A percentile compares a stretch with the other conserved stretches of the same genome.
phyloP scores from a whole-genome alignment of 2,329 filamentous ascomycete genomes.

The Phialophora chinensis region DNA sequence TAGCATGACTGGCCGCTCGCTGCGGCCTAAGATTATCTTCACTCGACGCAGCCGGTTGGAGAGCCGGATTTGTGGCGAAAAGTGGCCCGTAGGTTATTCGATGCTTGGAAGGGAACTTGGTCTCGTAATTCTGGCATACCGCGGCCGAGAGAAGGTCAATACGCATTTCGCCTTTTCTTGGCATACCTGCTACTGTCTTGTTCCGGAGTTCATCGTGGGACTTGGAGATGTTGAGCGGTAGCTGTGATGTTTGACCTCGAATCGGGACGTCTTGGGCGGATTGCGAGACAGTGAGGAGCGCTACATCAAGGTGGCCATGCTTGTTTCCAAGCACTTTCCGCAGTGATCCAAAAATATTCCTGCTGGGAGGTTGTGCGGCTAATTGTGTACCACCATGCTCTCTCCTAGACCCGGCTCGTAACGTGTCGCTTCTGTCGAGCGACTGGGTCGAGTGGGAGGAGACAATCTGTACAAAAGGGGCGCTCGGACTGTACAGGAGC shows the following conservation, averaged over 20 bases:
- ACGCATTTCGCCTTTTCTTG: constrained; percentile 61
- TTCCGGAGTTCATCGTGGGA: constrained; percentile 53
- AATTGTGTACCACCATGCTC: constrained; percentile 22
- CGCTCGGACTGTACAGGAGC: constrained; percentile 79
- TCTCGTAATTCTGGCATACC: constrained; percentile 78
- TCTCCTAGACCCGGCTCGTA: constrained; percentile 17
- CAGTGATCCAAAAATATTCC: constrained; percentile 83
- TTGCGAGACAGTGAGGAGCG: constrained; percentile 37
- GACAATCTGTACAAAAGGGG: constrained; percentile 73
- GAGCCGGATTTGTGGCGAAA: constrained; percentile 26
- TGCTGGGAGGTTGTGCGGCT: constrained; percentile 69
- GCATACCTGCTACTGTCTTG: constrained; percentile 44
- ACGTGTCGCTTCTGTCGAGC: constrained; percentile 43
- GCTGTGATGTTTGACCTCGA: constrained; percentile 45
- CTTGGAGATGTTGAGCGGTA: constrained; percentile 54
- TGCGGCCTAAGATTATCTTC: constrained; percentile 29
- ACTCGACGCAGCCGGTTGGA: constrained; percentile 10
- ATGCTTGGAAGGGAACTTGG: constrained; percentile 62
- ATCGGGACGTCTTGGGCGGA: constrained; percentile 29
- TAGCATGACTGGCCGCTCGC: constrained; percentile 63
- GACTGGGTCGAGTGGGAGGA: constrained; percentile 60
- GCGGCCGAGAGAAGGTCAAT: constrained; percentile 84
- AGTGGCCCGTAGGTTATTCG: constrained; percentile 32
- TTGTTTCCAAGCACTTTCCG: constrained; percentile 76
- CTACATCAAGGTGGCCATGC: constrained; percentile 43